Percentiles rank a stretch among this genome's conserved stretches.
Evolutionary conservation across 2,329 filamentous ascomycete genomes (phyloP).

Genomic region (Akanthomyces dipterigenus): DNA sequence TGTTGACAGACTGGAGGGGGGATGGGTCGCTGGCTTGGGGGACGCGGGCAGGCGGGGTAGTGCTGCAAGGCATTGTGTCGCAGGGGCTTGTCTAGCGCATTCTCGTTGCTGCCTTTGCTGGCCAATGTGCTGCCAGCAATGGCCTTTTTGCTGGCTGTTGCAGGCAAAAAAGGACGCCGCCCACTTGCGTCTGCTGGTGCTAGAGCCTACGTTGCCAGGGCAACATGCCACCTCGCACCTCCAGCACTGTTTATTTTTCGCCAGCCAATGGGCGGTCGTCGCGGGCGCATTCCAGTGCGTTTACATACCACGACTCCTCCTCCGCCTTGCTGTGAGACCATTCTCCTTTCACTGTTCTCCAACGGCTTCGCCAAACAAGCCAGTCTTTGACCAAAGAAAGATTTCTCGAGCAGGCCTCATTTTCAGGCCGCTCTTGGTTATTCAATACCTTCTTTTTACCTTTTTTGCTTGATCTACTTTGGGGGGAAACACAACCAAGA

Average conservation of each 20-base stretch:
- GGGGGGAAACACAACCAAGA: not conserved
- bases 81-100: not conserved
- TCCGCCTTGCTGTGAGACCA: constrained; percentile 1
- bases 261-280: constrained; percentile 22
- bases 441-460: not conserved
- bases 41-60: not conserved
- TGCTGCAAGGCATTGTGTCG: constrained; percentile 9
- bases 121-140: not conserved
- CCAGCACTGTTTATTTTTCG: constrained; percentile 26
- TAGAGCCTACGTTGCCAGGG: constrained; percentile 18
- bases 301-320: constrained; percentile 11
- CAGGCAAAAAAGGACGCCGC: not conserved
- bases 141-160: not conserved
- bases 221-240: constrained; percentile 19
- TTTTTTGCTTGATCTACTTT: not conserved
- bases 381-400: not conserved
- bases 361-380: constrained; percentile 3
- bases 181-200: not conserved
- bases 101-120: not conserved
- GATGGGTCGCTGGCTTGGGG: not conserved
- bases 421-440: constrained; percentile 6
- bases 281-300: constrained; percentile 12
- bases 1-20: not conserved
- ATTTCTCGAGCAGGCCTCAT: constrained; percentile 9
- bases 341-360: not conserved